Conservation (phyloP, 495 filamentous ascomycete species). For the Rhizodiscina lignyota region DNA sequence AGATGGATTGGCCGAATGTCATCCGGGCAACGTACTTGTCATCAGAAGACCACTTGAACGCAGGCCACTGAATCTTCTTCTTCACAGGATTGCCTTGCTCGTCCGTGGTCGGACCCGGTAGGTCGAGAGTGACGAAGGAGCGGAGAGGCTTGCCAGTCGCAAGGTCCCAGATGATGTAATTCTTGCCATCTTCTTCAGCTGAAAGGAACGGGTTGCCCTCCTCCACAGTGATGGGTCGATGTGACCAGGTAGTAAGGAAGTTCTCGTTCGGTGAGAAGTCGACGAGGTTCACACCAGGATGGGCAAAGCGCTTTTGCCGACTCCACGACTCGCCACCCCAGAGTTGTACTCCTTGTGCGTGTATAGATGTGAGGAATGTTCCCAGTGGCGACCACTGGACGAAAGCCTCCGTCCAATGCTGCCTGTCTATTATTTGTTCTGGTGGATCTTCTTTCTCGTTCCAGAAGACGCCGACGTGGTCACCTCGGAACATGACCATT, state of each 20-base stretch:
- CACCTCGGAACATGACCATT: conserved; percentile 77
- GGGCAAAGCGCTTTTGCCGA: conserved; percentile 78
- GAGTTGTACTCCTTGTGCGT: conserved; percentile 86
- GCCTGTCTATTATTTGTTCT: conserved; percentile 75
- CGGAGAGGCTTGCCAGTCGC: conserved; percentile 77
- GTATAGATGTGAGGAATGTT: conserved; percentile 85
- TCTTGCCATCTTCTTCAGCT: conserved; percentile 91
- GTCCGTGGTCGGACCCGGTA: conserved; percentile 38
- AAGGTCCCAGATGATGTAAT: conserved; percentile 97
- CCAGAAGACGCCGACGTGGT: conserved; percentile 90
- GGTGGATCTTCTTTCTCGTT: conserved; percentile 87
- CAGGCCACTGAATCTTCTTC: conserved; percentile 92
- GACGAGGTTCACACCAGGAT: conserved; percentile 86
- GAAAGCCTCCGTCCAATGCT: conserved; percentile 93
- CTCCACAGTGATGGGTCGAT: conserved; percentile 75
- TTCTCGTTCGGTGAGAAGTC: conserved; percentile 90
- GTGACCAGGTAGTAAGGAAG: conserved; percentile 93
- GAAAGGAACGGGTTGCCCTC: conserved; percentile 71
- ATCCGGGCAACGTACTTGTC: conserved; percentile 93
- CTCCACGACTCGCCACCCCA: conserved; percentile 88
- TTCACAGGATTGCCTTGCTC: conserved; percentile 52
- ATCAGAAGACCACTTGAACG: conserved; percentile 97
- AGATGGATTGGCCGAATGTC: conserved; percentile 74
- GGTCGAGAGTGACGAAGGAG: conserved; percentile 78
- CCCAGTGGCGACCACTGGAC: conserved; percentile 95